Percentiles rank a stretch among this genome's conserved stretches.
phyloP scores from a whole-genome alignment of 768 basidiomycete genomes.

The Gymnopilus dilepis region DNA sequence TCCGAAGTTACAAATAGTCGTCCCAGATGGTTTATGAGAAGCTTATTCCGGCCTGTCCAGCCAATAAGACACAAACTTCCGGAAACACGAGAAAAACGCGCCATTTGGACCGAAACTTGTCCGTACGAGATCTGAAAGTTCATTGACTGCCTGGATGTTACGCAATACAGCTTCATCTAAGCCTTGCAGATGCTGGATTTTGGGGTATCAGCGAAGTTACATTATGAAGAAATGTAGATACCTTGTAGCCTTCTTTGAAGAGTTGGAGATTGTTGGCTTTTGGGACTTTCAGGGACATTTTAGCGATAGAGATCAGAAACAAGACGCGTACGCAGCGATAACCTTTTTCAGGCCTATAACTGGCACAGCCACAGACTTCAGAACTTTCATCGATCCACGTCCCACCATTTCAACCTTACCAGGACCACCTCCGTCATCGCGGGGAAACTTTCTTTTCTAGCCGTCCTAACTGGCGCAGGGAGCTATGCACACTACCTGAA shows the following conservation, averaged over 20 bases:
- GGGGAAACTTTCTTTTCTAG: too few species aligned
- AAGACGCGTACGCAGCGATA: conserved; percentile 27
- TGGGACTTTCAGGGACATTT: conserved; percentile 94
- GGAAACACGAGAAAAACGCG: conserved; percentile 42
- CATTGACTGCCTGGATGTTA: conserved; percentile 95
- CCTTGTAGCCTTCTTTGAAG: conserved; percentile 98
- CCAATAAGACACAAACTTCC: neutral
- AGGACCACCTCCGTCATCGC: too few species aligned
- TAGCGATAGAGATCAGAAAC: conserved; percentile 25
- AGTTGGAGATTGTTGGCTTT: conserved; percentile 87
- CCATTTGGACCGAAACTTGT: conserved; percentile 98
- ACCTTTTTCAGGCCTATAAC: conserved; percentile 18
- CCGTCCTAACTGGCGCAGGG: too few species aligned
- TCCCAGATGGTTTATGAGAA: conserved; percentile 97
- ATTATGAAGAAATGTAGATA: conserved; percentile 28
- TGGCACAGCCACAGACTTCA: conserved; percentile 16
- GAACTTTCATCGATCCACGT: too few species aligned
- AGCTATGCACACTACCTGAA: too few species aligned
- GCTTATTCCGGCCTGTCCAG: conserved; percentile 87
- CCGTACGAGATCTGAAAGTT: conserved; percentile 92
- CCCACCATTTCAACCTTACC: too few species aligned
- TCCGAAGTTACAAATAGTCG: conserved; percentile 97
- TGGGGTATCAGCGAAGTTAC: conserved; percentile 6
- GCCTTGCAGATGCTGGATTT: conserved; percentile 71
- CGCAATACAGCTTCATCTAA: conserved; percentile 97